A percentile compares a stretch with the other conserved stretches of the same genome.
Evolutionary conservation across 805 yeast genomes (phyloP).

Genomic region (Wickerhamomyces chaumierensis): DNA sequence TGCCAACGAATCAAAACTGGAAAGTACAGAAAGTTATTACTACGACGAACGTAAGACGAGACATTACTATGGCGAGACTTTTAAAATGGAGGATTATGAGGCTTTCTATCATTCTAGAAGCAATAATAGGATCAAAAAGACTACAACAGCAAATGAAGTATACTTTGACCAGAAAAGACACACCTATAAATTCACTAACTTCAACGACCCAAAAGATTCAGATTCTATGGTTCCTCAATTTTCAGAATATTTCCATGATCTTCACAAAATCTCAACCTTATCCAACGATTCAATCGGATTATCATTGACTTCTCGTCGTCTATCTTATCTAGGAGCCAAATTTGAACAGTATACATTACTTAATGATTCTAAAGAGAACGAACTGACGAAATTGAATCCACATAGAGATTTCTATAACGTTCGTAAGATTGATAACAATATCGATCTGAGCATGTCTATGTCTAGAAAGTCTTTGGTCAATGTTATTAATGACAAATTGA

Average conservation of each 20-base stretch:
- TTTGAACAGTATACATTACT: constrained; percentile 25
- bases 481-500: constrained; percentile 26
- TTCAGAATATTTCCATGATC: constrained; percentile 21
- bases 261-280: constrained; percentile 14
- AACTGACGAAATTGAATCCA: constrained; percentile 26
- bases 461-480: constrained; percentile 72
- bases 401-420: constrained; percentile 32
- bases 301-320: constrained; percentile 16
- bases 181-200: constrained; percentile 17
- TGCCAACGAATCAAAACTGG: constrained; percentile 9
- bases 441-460: constrained; percentile 96
- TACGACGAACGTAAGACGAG: constrained; percentile 13
- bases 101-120: neutral
- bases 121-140: neutral
- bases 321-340: constrained; percentile 22
- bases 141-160: neutral
- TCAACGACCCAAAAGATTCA: constrained; percentile 1
- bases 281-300: constrained; percentile 7
- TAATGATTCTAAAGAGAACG: constrained; percentile 23
- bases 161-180: constrained; percentile 5
- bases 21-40: constrained; percentile 10
- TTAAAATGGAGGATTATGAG: constrained; percentile 20
- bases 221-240: constrained; percentile 21
- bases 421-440: constrained; percentile 59
- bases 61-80: constrained; percentile 26